phyloP scores from a whole-genome alignment of 176 grass and related monocot species.

The Oryza australiensis region DNA sequence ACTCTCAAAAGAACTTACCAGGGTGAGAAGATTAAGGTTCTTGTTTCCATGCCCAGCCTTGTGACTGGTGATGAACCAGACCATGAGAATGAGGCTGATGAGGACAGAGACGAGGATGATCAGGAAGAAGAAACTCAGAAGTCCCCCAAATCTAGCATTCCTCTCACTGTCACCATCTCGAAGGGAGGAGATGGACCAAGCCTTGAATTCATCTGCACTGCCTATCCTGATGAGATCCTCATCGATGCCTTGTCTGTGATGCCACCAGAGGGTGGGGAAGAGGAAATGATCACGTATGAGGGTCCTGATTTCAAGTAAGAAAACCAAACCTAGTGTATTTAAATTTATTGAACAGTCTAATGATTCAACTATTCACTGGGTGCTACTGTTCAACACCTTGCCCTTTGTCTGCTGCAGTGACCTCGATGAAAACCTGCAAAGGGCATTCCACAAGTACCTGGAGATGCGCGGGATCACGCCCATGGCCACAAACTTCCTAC shows the following conservation, averaged over 20 bases:
- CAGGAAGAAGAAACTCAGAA: conserved; percentile 32
- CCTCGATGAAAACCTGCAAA: conserved; percentile 94
- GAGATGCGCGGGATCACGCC: conserved; percentile 79
- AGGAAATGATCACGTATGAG: conserved; percentile 66
- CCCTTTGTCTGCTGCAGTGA: conserved; percentile 51
- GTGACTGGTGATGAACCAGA: conserved; percentile 81
- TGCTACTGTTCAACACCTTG: background rate
- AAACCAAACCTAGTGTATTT: background rate
- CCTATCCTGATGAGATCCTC: conserved; percentile 75
- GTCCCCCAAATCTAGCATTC: conserved; percentile 52
- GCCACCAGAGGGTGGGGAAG: conserved; percentile 19
- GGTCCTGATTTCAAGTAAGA: conserved; percentile 93
- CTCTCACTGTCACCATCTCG: conserved; percentile 62
- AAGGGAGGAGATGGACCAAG: conserved; percentile 48
- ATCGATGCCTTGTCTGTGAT: conserved; percentile 74
- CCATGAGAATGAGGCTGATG: conserved; percentile 23
- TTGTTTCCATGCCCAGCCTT: conserved; percentile 86
- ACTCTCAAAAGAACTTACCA: conserved; percentile 72
- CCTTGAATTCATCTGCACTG: conserved; percentile 81
- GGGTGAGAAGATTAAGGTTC: conserved; percentile 63
- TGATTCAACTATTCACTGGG: background rate
- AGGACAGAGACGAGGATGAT: conserved; percentile 12
- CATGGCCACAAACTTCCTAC: conserved; percentile 86
- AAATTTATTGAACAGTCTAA: background rate
- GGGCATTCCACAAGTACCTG: conserved; percentile 91